Conservation (phyloP, 2,329 filamentous ascomycete genomes). For the Paradendryphiella salina region DNA sequence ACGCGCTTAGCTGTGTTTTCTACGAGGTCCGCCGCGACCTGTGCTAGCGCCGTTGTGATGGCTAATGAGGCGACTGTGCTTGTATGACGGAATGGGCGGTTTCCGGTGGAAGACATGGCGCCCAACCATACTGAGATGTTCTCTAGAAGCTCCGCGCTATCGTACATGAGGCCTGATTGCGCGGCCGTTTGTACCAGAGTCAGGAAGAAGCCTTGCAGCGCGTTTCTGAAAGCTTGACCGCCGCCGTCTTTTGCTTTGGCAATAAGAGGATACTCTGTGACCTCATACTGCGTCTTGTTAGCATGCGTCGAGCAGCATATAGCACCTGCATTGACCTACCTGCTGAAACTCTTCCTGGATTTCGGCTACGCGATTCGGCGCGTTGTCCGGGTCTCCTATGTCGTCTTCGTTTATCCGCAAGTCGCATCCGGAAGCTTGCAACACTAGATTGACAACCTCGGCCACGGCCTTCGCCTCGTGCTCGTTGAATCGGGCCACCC, state of each 20-base stretch:
- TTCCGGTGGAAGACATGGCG: slow-evolving; percentile 84
- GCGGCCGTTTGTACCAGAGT: slow-evolving; percentile 77
- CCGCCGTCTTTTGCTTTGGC: slow-evolving; percentile 77
- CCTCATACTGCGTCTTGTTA: slow-evolving; percentile 61
- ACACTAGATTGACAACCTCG: slow-evolving; percentile 64
- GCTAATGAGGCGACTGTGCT: slow-evolving; percentile 82
- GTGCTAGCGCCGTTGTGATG: slow-evolving; percentile 76
- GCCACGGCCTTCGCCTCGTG: slow-evolving; percentile 59
- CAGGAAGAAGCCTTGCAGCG: slow-evolving; percentile 77
- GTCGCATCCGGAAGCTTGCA: slow-evolving; percentile 76
- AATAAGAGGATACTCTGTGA: slow-evolving; percentile 89
- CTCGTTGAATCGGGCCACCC: slow-evolving; percentile 60
- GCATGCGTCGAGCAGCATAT: not conserved
- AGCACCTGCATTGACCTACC: slow-evolving; percentile 52
- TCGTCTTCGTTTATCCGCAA: slow-evolving; percentile 78
- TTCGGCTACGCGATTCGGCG: slow-evolving; percentile 74
- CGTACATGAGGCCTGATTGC: slow-evolving; percentile 79
- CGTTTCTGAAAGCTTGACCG: slow-evolving; percentile 74
- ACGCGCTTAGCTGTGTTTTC: slow-evolving; percentile 74
- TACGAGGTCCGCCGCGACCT: slow-evolving; percentile 70
- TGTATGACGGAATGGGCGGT: slow-evolving; percentile 91
- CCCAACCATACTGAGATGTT: slow-evolving; percentile 89
- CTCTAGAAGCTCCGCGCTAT: slow-evolving; percentile 75
- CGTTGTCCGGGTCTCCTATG: slow-evolving; percentile 87
- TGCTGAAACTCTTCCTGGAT: slow-evolving; percentile 87